These are phyloP conservation scores for Takashimella tepidaria DNA, from an alignment of 1,284 basidiomycete genomes.

Conservation along the genomic window DNA sequence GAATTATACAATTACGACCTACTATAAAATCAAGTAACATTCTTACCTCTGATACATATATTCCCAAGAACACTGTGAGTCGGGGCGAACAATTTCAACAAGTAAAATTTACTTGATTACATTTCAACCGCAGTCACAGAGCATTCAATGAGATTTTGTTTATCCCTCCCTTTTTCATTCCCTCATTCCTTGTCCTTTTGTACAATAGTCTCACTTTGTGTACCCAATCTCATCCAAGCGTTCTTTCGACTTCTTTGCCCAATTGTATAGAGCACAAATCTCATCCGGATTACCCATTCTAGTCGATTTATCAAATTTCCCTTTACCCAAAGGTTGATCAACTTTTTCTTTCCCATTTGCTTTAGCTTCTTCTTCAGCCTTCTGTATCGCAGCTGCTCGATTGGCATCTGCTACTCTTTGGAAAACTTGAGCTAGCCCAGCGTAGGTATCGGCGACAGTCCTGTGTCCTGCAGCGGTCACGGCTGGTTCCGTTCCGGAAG, in stretches of 20 bases:
- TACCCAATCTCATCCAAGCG: slow-evolving; percentile 11
- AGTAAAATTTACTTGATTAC: too few species aligned
- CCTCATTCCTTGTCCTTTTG: background rate
- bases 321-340: background rate
- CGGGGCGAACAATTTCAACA: too few species aligned
- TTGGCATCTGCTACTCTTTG: slow-evolving; percentile 15
- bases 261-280: slow-evolving; percentile 5
- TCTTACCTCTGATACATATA: too few species aligned
- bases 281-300: slow-evolving; percentile 2
- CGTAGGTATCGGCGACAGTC: slow-evolving; percentile 8
- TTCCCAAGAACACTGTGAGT: too few species aligned
- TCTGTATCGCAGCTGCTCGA: background rate
- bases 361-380: background rate
- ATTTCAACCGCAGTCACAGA: too few species aligned
- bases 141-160: too few species aligned
- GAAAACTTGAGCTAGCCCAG: slow-evolving; percentile 15
- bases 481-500: background rate
- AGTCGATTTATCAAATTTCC: background rate
- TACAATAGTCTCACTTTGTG: too few species aligned
- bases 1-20: too few species aligned
- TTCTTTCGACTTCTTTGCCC: slow-evolving; percentile 11
- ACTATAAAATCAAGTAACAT: too few species aligned
- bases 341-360: background rate
- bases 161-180: too few species aligned
- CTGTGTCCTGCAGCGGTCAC: background rate